phyloP scores from a whole-genome alignment of 73 alveolate species.

The Paramecium tetraurelia region DNA sequence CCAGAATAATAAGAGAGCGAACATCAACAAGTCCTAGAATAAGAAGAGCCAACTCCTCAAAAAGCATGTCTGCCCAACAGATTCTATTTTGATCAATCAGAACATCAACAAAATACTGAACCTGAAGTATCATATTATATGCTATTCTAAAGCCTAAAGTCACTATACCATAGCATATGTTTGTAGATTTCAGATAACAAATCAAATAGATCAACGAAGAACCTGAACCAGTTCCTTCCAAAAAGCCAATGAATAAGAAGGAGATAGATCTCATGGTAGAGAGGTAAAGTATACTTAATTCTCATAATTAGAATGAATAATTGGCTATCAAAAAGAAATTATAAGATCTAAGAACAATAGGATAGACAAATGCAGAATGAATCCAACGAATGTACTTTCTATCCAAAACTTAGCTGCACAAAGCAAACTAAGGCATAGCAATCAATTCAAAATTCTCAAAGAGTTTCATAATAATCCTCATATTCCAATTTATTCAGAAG shows the following conservation, averaged over 20 bases:
- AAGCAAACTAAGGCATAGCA: not conserved
- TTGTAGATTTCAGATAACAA: not conserved
- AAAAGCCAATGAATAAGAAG: not conserved
- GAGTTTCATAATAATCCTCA: not conserved
- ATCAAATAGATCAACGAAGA: not conserved
- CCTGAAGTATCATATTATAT: not conserved
- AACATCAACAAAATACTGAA: not conserved
- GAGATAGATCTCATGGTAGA: slow-evolving; percentile 23
- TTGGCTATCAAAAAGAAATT: slow-evolving; percentile 15
- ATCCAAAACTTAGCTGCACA: not conserved
- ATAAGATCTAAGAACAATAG: not conserved
- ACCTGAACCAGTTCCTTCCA: slow-evolving; percentile 33
- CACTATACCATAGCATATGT: slow-evolving; percentile 39
- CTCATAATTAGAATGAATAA: not conserved
- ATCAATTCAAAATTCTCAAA: not conserved
- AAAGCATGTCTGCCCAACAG: not conserved
- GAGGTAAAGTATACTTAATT: not conserved
- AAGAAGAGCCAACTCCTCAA: not conserved
- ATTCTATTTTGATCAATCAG: not conserved
- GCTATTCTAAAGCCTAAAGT: not conserved
- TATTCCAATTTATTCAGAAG: not conserved
- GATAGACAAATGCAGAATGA: not conserved
- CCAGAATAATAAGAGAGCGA: not conserved
- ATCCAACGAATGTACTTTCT: slow-evolving; percentile 24
- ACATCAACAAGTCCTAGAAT: not conserved